phyloP scores from a whole-genome alignment of 1,284 basidiomycete genomes.

The Microstroma glucosiphilum region DNA sequence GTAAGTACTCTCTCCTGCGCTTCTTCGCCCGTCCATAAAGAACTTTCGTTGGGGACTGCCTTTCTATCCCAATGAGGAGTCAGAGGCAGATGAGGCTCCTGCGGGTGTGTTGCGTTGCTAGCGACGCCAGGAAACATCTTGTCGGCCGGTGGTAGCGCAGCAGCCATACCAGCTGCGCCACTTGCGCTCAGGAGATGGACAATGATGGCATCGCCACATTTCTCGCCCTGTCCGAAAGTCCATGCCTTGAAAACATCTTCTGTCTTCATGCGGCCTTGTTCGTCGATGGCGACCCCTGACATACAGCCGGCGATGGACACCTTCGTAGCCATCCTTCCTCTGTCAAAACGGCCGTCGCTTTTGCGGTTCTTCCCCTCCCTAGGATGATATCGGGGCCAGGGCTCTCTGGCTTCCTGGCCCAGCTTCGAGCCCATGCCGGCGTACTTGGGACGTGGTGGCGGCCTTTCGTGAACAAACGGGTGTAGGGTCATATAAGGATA shows the following conservation, averaged over 20 bases:
- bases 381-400: not conserved
- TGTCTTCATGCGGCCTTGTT: not conserved
- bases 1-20: not conserved
- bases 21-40: not conserved
- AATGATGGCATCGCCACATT: slow-evolving; percentile 4
- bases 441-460: not conserved
- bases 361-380: not conserved
- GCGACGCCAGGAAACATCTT: not conserved
- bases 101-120: not conserved
- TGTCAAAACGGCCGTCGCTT: not conserved
- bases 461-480: not conserved
- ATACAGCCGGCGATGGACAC: not conserved
- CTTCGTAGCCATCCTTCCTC: not conserved
- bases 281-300: not conserved
- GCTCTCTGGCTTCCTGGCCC: not conserved
- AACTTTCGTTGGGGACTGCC: not conserved
- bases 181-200: slow-evolving; percentile 1
- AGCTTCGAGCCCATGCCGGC: not conserved
- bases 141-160: not conserved
- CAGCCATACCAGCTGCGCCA: not conserved
- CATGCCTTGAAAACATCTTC: not conserved
- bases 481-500: slow-evolving; percentile 7
- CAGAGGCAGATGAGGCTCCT: slow-evolving; percentile 4
- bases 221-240: not conserved
- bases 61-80: not conserved